These are phyloP conservation scores for Oropetium thomaeum DNA, from an alignment of 176 grass and related monocot genomes.

Conservation along the genomic window DNA sequence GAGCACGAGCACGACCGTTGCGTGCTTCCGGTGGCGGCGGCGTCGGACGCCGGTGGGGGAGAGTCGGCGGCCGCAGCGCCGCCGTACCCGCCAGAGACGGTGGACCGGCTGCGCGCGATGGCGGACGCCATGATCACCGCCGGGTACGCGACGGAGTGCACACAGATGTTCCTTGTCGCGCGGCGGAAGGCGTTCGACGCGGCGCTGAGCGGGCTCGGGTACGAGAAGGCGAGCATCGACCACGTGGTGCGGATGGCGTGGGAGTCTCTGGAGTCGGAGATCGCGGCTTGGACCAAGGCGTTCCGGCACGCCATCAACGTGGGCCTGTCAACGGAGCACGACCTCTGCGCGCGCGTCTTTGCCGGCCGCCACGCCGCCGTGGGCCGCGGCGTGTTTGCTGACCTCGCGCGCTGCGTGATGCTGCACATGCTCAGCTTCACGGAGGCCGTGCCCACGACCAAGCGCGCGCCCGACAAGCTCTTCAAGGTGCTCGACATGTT, in stretches of 20 bases:
- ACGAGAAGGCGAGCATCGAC: slow-evolving; percentile 46
- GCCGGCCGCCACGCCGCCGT: slow-evolving; percentile 21
- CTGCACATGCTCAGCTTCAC: slow-evolving; percentile 78
- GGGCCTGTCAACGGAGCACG: slow-evolving; percentile 59
- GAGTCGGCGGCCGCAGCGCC: background rate
- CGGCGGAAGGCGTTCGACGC: slow-evolving; percentile 56
- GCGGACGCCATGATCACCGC: slow-evolving; percentile 55
- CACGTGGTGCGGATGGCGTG: slow-evolving; percentile 65
- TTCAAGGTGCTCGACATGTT: slow-evolving; percentile 96
- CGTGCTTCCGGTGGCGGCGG: slow-evolving; percentile 18
- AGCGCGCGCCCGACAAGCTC: slow-evolving; percentile 66
- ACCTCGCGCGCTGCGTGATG: slow-evolving; percentile 50
- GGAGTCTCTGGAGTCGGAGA: slow-evolving; percentile 75
- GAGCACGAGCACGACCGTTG: slow-evolving; percentile 50
- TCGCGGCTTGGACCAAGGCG: slow-evolving; percentile 61
- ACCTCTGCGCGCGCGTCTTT: slow-evolving; percentile 62
- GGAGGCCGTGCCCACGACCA: slow-evolving; percentile 66
- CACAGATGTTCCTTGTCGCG: slow-evolving; percentile 64
- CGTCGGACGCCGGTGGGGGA: background rate
- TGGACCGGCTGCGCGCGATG: slow-evolving; percentile 54
- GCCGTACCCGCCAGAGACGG: slow-evolving; percentile 37
- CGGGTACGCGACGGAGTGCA: slow-evolving; percentile 77
- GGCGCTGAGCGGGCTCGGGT: slow-evolving; percentile 19
- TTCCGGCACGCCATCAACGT: slow-evolving; percentile 58
- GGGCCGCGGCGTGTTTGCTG: slow-evolving; percentile 43